Base-by-base conservation (phyloP, 1,139 yeast species). In the Zygosaccharomyces pseudobailii region DNA sequence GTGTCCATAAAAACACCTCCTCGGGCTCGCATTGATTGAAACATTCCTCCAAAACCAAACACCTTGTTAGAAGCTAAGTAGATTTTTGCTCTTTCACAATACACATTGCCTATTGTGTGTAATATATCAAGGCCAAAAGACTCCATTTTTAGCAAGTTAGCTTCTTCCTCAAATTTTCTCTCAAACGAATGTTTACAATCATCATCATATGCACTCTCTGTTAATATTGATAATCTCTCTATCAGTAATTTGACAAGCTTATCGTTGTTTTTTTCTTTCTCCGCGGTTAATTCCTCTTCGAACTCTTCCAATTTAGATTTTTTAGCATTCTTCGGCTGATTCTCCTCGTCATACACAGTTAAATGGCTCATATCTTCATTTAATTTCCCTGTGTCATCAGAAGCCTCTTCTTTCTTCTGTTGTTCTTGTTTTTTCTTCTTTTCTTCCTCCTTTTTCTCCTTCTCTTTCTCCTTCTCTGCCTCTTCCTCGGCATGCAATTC, bases 101-200 rank as follows among this genome's bases (percentile, higher is more conserved):
- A 90, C 6, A 87, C 80, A 34, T 76, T 72, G 17, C 97, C 97
- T 49, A 90, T 80, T 1, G 96, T 78, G 62, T 90, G 97, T 49
- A 92, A 75, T 40, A 90, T 84, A 63, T 90, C 96, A 44, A 89
- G 71, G 6, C 97, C 97, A 70, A 90, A 92, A 44, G 96, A 87
- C 68, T 90, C 97, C 86, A 88, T 82, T 63, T 90, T 90, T 53
- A 92, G 76, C 40, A 85, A 76, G 61, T 89, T 95, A 1, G 96
- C 96, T 67, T 90, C 97, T 55, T 84, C 78, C 54, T 75, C 77
- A 61, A 86, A 78, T 66, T 89, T 88, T 47, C 76, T 78, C 52
- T 74, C 73, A 67, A 88, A 90, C 0, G 95, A 80, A 28, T 71
- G 70, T 13, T 81, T 79, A 33, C 89, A 85, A 50, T 80, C 89